Conservation (phyloP, 371 early-diverging fungal species). For the Thermomucor indicae-seudaticae region DNA sequence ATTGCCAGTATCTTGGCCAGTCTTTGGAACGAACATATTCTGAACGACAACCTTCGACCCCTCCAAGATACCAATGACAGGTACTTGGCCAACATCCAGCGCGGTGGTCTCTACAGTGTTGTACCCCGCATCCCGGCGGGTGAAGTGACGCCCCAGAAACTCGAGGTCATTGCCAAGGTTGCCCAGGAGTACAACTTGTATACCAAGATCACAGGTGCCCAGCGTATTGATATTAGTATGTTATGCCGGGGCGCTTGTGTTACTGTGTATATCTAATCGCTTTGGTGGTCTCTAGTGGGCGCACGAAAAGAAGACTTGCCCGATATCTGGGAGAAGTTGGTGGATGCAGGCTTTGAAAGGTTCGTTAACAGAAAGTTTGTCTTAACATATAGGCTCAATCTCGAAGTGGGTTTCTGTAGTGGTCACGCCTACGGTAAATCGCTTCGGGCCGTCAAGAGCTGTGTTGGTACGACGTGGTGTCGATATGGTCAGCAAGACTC, state of each 20-base stretch:
- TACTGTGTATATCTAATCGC: no score
- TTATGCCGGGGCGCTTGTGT: no score
- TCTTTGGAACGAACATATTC: constrained; percentile 61
- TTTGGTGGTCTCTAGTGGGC: constrained; percentile 43
- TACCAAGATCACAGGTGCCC: constrained; percentile 67
- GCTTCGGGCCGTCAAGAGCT: constrained; percentile 69
- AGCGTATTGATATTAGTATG: constrained; percentile 53
- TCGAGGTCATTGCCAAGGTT: constrained; percentile 52
- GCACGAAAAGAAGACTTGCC: constrained; percentile 62
- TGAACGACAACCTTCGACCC: constrained; percentile 37
- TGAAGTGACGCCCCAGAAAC: constrained; percentile 64
- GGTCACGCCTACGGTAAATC: constrained; percentile 73
- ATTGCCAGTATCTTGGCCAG: constrained; percentile 66
- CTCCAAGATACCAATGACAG: constrained; percentile 72
- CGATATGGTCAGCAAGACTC: constrained; percentile 67
- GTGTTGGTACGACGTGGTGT: constrained; percentile 69
- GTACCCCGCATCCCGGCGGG: constrained; percentile 68
- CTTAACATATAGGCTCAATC: constrained; percentile 40
- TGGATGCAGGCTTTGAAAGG: constrained; percentile 61
- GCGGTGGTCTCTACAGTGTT: constrained; percentile 66
- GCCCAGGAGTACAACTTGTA: constrained; percentile 62
- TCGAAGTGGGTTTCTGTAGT: constrained; percentile 40
- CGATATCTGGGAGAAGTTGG: constrained; percentile 59
- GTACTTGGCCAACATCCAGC: constrained; percentile 69
- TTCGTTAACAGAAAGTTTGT: constrained; percentile 38